phyloP scores from a whole-genome alignment of 495 filamentous ascomycete genomes.

The Penicillium alfredii region DNA sequence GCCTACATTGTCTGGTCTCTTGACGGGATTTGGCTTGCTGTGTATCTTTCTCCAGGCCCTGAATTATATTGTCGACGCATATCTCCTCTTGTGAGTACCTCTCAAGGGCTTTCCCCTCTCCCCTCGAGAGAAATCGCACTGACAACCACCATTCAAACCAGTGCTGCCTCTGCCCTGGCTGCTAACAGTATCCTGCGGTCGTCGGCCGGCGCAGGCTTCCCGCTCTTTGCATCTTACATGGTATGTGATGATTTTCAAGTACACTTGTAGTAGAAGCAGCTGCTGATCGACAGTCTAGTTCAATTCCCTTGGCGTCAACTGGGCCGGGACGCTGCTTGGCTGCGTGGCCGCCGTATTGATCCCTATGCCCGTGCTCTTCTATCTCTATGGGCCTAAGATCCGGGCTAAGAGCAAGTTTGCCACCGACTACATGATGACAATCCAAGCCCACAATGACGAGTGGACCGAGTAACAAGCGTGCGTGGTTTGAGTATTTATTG shows the following conservation, averaged over 20 bases:
- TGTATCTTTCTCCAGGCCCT: conserved; percentile 77
- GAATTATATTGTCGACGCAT: conserved; percentile 84
- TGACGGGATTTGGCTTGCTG: conserved; percentile 59
- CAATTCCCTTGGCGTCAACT: conserved; percentile 65
- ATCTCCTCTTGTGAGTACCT: conserved; percentile 71
- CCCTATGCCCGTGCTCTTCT: conserved; percentile 73
- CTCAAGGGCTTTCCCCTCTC: conserved; percentile 13
- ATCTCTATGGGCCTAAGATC: conserved; percentile 55
- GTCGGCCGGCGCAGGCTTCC: conserved; percentile 67
- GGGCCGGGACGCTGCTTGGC: conserved; percentile 69
- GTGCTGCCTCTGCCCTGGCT: conserved; percentile 76
- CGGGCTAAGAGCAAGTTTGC: conserved; percentile 63
- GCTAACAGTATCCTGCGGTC: conserved; percentile 83
- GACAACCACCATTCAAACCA: conserved; percentile 15
- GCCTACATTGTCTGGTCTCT: conserved; percentile 63
- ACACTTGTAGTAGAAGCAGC: no score
- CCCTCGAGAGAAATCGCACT: background rate
- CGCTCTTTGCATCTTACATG: conserved; percentile 74
- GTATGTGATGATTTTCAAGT: no score
- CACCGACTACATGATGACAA: conserved; percentile 13
- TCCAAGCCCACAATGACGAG: conserved; percentile 12
- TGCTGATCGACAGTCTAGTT: no score
- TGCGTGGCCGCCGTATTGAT: conserved; percentile 60
- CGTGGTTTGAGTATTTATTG: no score
- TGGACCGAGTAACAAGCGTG: conserved; percentile 1